Percentiles rank a stretch among this genome's conserved stretches.
Conservation (phyloP, 2,329 filamentous ascomycete genomes). For the Mariannaea sp. region DNA sequence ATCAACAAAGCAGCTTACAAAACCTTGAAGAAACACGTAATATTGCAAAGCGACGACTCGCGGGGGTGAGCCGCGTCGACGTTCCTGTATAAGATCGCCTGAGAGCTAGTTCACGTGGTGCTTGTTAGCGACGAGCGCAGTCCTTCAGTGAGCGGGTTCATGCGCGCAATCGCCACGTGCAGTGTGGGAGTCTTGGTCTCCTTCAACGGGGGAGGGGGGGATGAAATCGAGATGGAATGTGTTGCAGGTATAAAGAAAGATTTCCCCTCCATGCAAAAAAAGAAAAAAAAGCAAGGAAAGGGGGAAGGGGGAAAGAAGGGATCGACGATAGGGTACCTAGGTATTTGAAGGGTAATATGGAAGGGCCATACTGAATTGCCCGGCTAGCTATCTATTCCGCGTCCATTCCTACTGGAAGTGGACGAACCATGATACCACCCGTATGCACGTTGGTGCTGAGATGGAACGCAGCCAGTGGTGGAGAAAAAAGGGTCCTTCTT, state of each 20-base stretch:
- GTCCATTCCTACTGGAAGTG: too few relatives aligned
- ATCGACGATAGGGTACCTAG: neutral
- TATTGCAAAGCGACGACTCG: neutral
- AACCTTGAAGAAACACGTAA: neutral
- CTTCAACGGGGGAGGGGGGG: neutral
- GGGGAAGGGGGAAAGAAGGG: neutral
- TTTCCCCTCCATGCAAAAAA: too few relatives aligned
- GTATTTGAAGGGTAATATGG: too few relatives aligned
- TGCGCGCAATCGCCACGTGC: conserved; percentile 19
- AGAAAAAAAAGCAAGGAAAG: conserved; percentile 1
- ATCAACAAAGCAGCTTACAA: neutral
- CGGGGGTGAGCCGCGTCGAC: neutral
- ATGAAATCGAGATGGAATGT: neutral
- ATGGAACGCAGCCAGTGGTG: conserved; percentile 1
- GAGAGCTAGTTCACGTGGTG: conserved; percentile 17
- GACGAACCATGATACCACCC: conserved; percentile 8
- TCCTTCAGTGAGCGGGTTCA: conserved; percentile 14
- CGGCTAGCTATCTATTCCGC: conserved; percentile 1
- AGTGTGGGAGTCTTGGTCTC: neutral
- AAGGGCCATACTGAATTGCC: neutral
- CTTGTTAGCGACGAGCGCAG: conserved; percentile 1
- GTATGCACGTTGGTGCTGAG: neutral
- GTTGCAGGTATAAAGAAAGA: neutral
- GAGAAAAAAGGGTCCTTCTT: too few relatives aligned
- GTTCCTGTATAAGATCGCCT: conserved; percentile 12